A percentile compares a stretch with the other conserved stretches of the same genome.
These are phyloP conservation scores for Boletus calvinii DNA, from an alignment of 1,284 basidiomycete genomes.

Conservation along the genomic window DNA sequence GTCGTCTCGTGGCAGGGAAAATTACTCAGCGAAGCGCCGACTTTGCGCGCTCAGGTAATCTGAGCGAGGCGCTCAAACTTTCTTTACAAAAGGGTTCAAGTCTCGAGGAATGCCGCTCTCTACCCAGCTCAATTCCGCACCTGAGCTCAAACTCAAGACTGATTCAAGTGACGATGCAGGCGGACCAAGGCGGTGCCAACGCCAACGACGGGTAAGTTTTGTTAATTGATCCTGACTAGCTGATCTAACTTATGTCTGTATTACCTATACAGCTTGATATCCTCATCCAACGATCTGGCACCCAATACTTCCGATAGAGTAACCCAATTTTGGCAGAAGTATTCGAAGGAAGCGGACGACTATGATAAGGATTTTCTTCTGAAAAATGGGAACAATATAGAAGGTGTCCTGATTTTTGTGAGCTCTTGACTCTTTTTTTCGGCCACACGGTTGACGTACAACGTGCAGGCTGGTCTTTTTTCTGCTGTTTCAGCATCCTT, in stretches of 20 bases:
- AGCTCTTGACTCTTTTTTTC: neutral
- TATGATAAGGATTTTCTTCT: conserved; percentile 12
- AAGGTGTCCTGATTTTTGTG: conserved; percentile 19
- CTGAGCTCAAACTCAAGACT: neutral
- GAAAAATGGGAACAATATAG: conserved; percentile 13
- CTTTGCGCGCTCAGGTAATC: neutral
- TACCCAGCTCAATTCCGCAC: neutral
- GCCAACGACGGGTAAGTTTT: neutral
- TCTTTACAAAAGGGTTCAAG: neutral
- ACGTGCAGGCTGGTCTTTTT: conserved; percentile 16
- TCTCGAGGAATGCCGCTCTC: neutral
- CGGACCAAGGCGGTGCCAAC: neutral
- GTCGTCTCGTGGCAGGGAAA: neutral
- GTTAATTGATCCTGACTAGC: neutral
- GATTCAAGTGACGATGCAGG: neutral
- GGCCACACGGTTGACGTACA: neutral
- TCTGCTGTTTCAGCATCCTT: conserved; percentile 20
- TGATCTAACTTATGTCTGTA: neutral
- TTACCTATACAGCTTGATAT: neutral
- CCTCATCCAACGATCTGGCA: neutral
- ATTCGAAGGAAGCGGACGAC: conserved; percentile 7
- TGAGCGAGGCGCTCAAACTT: neutral
- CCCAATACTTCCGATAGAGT: neutral
- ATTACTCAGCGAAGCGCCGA: neutral
- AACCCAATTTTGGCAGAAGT: conserved; percentile 12